phyloP scores from a whole-genome alignment of 2,329 filamentous ascomycete species.

The Aspergillus neoniger region DNA sequence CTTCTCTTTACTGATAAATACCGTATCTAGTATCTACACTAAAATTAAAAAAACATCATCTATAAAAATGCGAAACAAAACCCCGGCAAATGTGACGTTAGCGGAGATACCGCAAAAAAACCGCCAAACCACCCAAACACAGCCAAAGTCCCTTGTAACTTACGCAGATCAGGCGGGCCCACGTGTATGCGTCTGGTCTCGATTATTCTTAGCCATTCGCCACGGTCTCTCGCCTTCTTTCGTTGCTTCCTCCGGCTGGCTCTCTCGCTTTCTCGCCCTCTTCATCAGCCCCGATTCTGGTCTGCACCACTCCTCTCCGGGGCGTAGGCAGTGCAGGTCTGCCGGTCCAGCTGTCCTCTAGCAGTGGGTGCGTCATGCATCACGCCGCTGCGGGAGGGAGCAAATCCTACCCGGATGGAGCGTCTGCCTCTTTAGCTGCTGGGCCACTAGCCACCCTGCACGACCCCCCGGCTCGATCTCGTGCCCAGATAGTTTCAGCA shows the following conservation, averaged over 20 bases:
- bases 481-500: neutral
- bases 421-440: neutral
- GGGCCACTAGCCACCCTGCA: neutral
- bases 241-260: neutral
- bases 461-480: neutral
- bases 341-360: conserved; percentile 2
- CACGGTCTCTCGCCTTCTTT: conserved; percentile 7
- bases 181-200: conserved; percentile 3
- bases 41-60: no score
- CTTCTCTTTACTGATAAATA: no score
- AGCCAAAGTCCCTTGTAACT: neutral
- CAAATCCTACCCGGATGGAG: neutral
- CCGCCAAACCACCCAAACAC: neutral
- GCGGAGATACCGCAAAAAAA: neutral
- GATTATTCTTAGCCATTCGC: conserved; percentile 13
- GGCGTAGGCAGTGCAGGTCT: neutral
- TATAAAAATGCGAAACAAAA: neutral
- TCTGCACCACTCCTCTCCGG: neutral
- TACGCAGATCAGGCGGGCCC: neutral
- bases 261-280: neutral
- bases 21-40: no score
- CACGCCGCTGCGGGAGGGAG: neutral
- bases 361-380: neutral
- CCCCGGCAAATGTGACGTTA: neutral
- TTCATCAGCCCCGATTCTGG: neutral